Conservation (phyloP, 306 rosid genomes). For the Boehmeria nivea region DNA sequence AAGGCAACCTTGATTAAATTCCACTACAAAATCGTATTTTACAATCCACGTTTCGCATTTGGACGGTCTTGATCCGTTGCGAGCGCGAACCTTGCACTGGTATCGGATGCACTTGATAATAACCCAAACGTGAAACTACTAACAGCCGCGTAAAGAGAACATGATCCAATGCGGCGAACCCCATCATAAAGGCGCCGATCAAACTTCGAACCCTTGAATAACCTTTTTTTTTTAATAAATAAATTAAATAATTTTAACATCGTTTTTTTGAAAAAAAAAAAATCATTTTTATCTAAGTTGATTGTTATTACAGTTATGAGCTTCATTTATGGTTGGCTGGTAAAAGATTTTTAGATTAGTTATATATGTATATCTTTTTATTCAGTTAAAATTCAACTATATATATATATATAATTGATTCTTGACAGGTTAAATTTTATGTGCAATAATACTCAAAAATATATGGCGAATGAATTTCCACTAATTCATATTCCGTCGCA, state of each 20-base stretch:
- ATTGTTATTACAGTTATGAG: too few species aligned
- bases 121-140: neutral
- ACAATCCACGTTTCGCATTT: slow-evolving; percentile 6
- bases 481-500: too few species aligned
- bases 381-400: too few species aligned
- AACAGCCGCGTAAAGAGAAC: neutral
- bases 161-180: slow-evolving; percentile 30
- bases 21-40: neutral
- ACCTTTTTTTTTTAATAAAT: neutral
- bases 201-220: neutral
- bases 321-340: too few species aligned
- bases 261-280: neutral
- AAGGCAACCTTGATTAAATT: slow-evolving; percentile 1
- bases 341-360: too few species aligned
- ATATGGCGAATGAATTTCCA: too few species aligned
- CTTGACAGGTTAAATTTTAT: too few species aligned
- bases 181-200: slow-evolving; percentile 35
- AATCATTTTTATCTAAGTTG: too few species aligned
- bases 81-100: neutral
- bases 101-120: neutral
- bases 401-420: too few species aligned
- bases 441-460: too few species aligned
- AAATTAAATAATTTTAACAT: neutral
- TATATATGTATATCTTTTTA: too few species aligned
- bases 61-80: neutral